Evolutionary conservation across 305 asterid genomes (phyloP), one percentile per base, ranked within the genome.

Genomic region (Withania somnifera): DNA sequence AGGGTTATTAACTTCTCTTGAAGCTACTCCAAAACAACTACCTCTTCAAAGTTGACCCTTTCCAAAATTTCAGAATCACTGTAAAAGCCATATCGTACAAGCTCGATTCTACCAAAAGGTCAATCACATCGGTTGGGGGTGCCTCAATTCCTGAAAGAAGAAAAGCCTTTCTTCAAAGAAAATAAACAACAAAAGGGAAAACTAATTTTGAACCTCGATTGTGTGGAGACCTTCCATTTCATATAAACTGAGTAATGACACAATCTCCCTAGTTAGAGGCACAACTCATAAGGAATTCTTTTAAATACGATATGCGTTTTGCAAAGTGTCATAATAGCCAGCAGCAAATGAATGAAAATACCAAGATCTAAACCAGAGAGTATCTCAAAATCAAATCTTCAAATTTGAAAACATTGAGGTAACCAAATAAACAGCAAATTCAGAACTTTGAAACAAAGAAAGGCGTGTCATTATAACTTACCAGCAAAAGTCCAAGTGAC

Each of bases 1-100:
- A 67, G 83, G 61, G 80, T 79, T 61, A 50, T 24, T 79, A 80
- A 69, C 82, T 84, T 80, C 85, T 50, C 66, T 79, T 79, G 34
- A 53, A 57, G 52, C 64, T 82, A 82, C 58, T 57, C 61, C 64
- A 83, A 66, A 83, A 77, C 78, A 30, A 79, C 40, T 84, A 94
- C 99, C 98, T 91, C 87, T 92, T 87, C 87, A 93, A 89, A 84
- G 88, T 91, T 60, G 98, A 96, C 81, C 92, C 98, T 88, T 94
- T 90, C 95, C 97, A 96, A 84, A 96, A 94, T 90, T 88, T 92
- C 86, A 92, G 90, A 89, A 94, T 85, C 85, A 93, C 94, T 5
- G 92, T 92, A 87, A 96, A 94, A 34, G 95, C 98, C 98, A 96
- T 90, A 84, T 96, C 98, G 83, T 91, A 94, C 73, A 89, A 89